A percentile compares a stretch with the other conserved stretches of the same genome.
phyloP scores from a whole-genome alignment of 345 rosid genomes.

The Eucalyptus marginata region DNA sequence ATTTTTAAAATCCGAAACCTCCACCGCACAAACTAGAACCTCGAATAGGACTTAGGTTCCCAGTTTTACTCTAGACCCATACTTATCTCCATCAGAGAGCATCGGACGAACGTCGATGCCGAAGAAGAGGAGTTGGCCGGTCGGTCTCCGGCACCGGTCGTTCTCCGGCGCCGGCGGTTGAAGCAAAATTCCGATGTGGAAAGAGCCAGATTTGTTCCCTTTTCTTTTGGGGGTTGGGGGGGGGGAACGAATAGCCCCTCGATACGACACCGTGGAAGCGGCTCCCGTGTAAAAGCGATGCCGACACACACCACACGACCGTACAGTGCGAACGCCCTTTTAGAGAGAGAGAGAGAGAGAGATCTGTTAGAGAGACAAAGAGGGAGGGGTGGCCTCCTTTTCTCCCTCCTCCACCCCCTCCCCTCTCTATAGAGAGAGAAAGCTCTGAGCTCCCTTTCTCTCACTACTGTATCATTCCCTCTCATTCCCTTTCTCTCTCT shows the following conservation, averaged over 20 bases:
- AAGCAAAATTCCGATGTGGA: neutral
- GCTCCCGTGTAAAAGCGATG: neutral
- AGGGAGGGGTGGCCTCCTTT: neutral
- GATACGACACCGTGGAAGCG: neutral
- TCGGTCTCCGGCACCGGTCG: neutral
- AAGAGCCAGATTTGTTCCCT: neutral
- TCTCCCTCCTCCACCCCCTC: too few relatives aligned
- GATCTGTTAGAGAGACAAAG: neutral
- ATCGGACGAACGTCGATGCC: neutral
- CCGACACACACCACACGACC: neutral
- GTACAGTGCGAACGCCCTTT: neutral
- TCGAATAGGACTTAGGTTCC: too few relatives aligned
- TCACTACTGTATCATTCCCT: neutral
- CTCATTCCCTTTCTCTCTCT: neutral
- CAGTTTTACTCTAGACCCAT: too few relatives aligned
- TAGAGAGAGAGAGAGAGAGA: neutral
- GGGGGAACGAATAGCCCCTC: neutral
- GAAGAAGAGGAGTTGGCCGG: neutral
- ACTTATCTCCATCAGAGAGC: neutral
- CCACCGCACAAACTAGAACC: accelerated
- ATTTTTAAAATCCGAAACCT: too few relatives aligned
- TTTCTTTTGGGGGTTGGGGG: neutral
- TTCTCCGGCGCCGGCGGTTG: neutral
- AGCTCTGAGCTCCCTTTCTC: neutral
- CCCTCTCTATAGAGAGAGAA: neutral